phyloP scores from a whole-genome alignment of 2,329 filamentous ascomycete species.

The Fusarium sublunatum region DNA sequence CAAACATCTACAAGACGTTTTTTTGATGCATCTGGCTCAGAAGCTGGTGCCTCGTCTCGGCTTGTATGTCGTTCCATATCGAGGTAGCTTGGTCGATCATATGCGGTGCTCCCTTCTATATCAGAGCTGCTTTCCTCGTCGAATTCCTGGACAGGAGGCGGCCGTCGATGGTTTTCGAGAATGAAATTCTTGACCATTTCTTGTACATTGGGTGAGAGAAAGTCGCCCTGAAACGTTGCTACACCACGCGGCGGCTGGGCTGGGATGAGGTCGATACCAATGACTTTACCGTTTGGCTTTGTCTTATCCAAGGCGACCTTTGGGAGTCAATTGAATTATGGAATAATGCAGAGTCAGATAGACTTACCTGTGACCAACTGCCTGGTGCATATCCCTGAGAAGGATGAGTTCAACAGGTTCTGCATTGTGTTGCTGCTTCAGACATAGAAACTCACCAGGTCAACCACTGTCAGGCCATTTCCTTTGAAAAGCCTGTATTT shows the following conservation, averaged over 20 bases:
- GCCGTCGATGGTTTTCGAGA: constrained; percentile 61
- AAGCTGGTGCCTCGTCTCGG: neutral
- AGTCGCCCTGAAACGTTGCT: constrained; percentile 95
- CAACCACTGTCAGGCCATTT: constrained; percentile 83
- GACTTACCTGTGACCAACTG: constrained; percentile 73
- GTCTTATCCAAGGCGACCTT: constrained; percentile 86
- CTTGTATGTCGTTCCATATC: constrained; percentile 67
- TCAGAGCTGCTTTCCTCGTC: constrained; percentile 25
- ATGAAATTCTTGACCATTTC: constrained; percentile 82
- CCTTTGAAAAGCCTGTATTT: constrained; percentile 82
- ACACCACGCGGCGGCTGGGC: constrained; percentile 90
- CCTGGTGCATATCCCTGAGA: constrained; percentile 80
- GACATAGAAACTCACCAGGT: constrained; percentile 70
- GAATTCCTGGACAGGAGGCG: constrained; percentile 7
- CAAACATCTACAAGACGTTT: constrained; percentile 75
- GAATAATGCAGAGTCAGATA: neutral
- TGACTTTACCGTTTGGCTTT: constrained; percentile 78
- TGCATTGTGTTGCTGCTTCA: neutral
- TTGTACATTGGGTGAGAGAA: constrained; percentile 80
- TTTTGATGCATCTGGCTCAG: constrained; percentile 37
- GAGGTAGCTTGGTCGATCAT: constrained; percentile 69
- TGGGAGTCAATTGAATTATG: neutral
- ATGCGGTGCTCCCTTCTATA: constrained; percentile 37
- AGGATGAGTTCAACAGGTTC: constrained; percentile 18
- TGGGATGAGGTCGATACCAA: constrained; percentile 95